Evolutionary conservation across 805 yeast species (phyloP), one percentile per base, ranked within the genome.

Genomic region (Diddensiella caesifluorescens): DNA sequence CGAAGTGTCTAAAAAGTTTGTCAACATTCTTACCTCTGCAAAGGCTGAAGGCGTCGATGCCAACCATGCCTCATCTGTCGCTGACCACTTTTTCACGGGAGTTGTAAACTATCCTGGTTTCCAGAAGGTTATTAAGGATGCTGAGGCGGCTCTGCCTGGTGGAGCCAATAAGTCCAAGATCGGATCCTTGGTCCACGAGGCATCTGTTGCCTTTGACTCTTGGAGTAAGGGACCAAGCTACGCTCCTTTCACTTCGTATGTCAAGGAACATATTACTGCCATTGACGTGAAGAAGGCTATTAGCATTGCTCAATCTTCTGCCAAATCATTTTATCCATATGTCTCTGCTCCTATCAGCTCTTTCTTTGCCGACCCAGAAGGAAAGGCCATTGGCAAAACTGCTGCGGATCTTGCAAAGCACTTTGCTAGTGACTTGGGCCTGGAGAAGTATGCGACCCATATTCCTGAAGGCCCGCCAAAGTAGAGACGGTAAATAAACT

Each of bases 251-350:
- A 50, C 51, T 15, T 31, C 37, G 3, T 50, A 50, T 43, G 38
- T 48, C 38, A 50, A 50, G 43, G 48, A 25, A 6, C 47, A 52
- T 36, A 35, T 39, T 16, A 29, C 44, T 3, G 56, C 51, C 41
- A 51, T 54, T 40, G 54, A 48, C 12, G 54, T 57, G 15, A 46
- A 54, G 19, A 45, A 42, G 19, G 56, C 56, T 1, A 38, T 57
- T 5, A 42, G 48, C 10, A 38, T 49, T 18, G 51, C 44, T 47
- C 45, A 35, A 22, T 20, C 25, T 12, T 10, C 35, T 22, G 42
- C 30, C 19, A 21, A 35, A n/a, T 27, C 15, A 16, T 38, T 30
- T 45, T 36, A 23, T 22, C 42, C 45, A 4, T 23, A 42, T 29
- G 34, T 46, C 39, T 21, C 42, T 22, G 29, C 26, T 5, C 39